These are phyloP conservation scores for Periconia sp. DNA, from an alignment of 2,329 filamentous ascomycete species.

Conservation along the genomic window DNA sequence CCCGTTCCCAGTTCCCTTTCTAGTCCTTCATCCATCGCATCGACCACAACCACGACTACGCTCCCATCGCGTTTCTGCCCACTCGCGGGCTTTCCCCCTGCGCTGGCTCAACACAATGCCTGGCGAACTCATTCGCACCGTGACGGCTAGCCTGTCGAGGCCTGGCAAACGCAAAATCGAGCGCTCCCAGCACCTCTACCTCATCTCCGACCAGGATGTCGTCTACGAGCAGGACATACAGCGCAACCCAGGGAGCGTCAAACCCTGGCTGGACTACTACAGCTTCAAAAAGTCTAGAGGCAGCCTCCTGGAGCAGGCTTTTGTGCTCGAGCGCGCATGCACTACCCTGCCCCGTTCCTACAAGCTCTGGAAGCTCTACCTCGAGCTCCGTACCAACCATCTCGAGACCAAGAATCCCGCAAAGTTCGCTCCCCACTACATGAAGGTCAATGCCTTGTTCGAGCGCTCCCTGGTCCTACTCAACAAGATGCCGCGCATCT, in stretches of 20 bases:
- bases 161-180: slow-evolving; percentile 39
- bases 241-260: slow-evolving; percentile 80
- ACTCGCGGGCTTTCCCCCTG: slow-evolving; percentile 32
- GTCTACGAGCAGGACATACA: slow-evolving; percentile 96
- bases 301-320: slow-evolving; percentile 80
- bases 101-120: slow-evolving; percentile 44
- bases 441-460: slow-evolving; percentile 93
- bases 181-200: slow-evolving; percentile 40
- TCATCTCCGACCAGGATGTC: slow-evolving; percentile 80
- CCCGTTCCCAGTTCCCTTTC: slow-evolving; percentile 29
- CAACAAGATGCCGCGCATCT: slow-evolving; percentile 98
- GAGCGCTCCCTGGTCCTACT: slow-evolving; percentile 89
- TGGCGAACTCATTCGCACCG: slow-evolving; percentile 45
- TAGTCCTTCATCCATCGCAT: slow-evolving; percentile 1
- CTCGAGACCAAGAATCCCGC: slow-evolving; percentile 81
- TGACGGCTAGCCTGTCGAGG: slow-evolving; percentile 38
- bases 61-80: slow-evolving; percentile 26
- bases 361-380: slow-evolving; percentile 98
- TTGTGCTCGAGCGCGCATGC: slow-evolving; percentile 87
- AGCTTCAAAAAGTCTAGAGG: slow-evolving; percentile 89
- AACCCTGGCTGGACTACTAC: slow-evolving; percentile 94
- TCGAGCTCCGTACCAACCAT: slow-evolving; percentile 80
- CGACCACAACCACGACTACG: slow-evolving; percentile 10
- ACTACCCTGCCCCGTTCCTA: slow-evolving; percentile 88
- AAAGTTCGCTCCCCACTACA: slow-evolving; percentile 75